Evolutionary conservation across 768 basidiomycete genomes (phyloP).

Genomic region (Amanita inopinata): DNA sequence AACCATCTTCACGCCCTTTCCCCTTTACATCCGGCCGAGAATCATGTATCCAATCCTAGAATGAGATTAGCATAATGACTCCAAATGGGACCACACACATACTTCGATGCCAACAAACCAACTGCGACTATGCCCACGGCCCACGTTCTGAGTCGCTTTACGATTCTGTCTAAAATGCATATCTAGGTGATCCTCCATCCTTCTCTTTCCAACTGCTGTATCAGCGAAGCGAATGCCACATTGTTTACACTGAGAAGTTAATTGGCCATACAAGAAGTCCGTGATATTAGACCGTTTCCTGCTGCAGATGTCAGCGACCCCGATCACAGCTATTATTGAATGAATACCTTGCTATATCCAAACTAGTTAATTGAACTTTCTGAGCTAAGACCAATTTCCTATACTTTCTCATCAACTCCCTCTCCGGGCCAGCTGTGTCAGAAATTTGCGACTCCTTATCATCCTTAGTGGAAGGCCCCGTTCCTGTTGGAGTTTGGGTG

Average conservation of each 20-base stretch:
- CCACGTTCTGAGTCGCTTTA: slow-evolving; percentile 66
- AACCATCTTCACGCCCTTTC: slow-evolving; percentile 52
- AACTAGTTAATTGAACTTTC: slow-evolving; percentile 48
- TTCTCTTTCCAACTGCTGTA: slow-evolving; percentile 57
- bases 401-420: slow-evolving; percentile 48
- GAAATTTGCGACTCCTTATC: slow-evolving; percentile 16
- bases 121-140: slow-evolving; percentile 80
- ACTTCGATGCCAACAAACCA: slow-evolving; percentile 87
- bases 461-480: slow-evolving; percentile 32
- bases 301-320: slow-evolving; percentile 8
- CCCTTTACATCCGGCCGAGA: slow-evolving; percentile 50
- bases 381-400: slow-evolving; percentile 49
- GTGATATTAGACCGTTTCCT: slow-evolving; percentile 55
- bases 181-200: slow-evolving; percentile 83
- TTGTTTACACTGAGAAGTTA: slow-evolving; percentile 84
- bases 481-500: slow-evolving; percentile 40
- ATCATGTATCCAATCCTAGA: slow-evolving; percentile 85
- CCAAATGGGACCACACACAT: slow-evolving; percentile 18
- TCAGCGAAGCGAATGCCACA: slow-evolving; percentile 86
- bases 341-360: slow-evolving; percentile 66
- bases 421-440: slow-evolving; percentile 27
- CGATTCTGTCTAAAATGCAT: slow-evolving; percentile 95
- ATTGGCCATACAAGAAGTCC: slow-evolving; percentile 62
- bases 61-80: slow-evolving; percentile 12
- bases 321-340: neutral